A percentile compares a stretch with the other conserved stretches of the same genome.
phyloP scores from a whole-genome alignment of 2,329 filamentous ascomycete genomes.

The Trichoderma lentiforme region DNA sequence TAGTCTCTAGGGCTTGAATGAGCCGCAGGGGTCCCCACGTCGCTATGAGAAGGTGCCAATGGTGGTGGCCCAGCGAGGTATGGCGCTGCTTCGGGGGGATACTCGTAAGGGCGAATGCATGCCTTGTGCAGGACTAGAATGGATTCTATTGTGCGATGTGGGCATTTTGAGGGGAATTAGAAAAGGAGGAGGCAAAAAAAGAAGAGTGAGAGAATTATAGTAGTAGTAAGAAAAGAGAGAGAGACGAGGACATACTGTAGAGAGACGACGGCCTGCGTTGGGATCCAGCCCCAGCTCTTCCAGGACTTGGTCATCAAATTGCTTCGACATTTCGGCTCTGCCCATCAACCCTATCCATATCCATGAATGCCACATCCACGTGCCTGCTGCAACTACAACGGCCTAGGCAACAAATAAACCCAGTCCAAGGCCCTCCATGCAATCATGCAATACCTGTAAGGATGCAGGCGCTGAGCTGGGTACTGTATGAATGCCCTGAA shows the following conservation, averaged over 20 bases:
- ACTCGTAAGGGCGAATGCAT: neutral
- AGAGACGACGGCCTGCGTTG: neutral
- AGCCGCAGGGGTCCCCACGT: conserved; percentile 13
- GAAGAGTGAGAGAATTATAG: neutral
- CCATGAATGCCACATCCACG: neutral
- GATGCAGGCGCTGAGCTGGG: neutral
- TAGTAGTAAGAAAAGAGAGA: neutral
- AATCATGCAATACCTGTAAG: neutral
- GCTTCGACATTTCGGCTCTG: neutral
- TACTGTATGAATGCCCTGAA: neutral
- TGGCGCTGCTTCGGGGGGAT: neutral
- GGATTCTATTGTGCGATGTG: neutral
- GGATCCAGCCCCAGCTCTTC: neutral
- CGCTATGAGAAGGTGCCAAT: neutral
- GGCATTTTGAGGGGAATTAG: neutral
- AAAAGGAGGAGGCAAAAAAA: neutral
- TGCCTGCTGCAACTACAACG: neutral
- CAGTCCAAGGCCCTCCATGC: neutral
- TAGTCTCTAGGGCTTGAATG: conserved; percentile 2
- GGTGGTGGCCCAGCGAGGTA: neutral
- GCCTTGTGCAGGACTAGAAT: neutral
- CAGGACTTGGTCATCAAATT: neutral
- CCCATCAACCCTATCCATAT: neutral
- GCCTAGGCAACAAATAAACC: neutral
- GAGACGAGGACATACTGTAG: neutral